Evolutionary conservation across 2,329 filamentous ascomycete species (phyloP).

Genomic region (Fusarium nurragi): DNA sequence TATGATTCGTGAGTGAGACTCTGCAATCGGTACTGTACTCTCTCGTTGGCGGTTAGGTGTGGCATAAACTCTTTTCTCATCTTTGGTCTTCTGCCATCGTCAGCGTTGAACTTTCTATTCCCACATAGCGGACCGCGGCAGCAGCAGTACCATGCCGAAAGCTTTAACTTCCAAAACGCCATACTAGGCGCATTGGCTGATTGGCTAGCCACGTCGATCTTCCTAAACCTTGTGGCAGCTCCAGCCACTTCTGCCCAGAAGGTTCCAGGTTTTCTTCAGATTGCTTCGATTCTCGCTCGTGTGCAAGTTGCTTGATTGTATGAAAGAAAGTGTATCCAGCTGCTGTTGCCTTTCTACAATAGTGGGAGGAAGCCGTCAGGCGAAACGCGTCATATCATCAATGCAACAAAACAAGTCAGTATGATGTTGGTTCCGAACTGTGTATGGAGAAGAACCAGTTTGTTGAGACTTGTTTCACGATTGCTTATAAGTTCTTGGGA

Average conservation of each 20-base stretch:
- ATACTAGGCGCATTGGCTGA: conserved; percentile 20
- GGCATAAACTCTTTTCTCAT: conserved; percentile 28
- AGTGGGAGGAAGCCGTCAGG: not conserved
- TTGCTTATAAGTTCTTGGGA: not conserved
- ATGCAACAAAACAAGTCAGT: not conserved
- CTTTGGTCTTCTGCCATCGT: not conserved
- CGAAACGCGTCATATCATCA: not conserved
- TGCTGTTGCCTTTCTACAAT: not conserved
- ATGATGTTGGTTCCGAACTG: not conserved
- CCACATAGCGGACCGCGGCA: not conserved
- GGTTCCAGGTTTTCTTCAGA: conserved; percentile 8
- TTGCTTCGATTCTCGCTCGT: not conserved
- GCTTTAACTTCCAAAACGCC: conserved; percentile 14
- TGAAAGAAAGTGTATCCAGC: not conserved
- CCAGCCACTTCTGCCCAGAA: conserved; percentile 21
- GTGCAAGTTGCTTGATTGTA: not conserved
- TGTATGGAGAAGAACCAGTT: not conserved
- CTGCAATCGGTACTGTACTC: not conserved
- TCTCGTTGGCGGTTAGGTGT: conserved; percentile 11
- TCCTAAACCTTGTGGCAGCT: conserved; percentile 25
- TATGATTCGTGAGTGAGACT: conserved; percentile 10
- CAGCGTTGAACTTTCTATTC: conserved; percentile 20
- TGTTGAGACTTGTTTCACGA: not conserved
- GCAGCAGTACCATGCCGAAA: conserved; percentile 21
- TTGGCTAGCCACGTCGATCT: conserved; percentile 26